Percentiles rank a stretch among this genome's conserved stretches.
Evolutionary conservation across 2,329 filamentous ascomycete species (phyloP).

Genomic region (Mycosphaerella sp.): DNA sequence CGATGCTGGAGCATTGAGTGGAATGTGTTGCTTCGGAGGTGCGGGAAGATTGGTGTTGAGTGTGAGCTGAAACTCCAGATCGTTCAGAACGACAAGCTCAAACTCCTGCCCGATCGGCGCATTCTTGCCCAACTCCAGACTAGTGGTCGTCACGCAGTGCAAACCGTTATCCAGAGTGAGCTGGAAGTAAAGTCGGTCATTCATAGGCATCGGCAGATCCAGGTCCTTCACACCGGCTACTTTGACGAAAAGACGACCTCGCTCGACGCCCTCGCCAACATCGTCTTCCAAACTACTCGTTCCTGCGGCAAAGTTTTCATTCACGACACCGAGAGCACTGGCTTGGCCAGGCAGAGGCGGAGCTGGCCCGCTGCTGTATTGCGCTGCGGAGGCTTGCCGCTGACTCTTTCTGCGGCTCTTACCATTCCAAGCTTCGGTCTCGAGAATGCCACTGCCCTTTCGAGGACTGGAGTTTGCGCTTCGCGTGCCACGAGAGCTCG

Average conservation of each 20-base stretch:
- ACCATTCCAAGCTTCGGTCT: constrained; percentile 93
- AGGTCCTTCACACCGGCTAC: constrained; percentile 97
- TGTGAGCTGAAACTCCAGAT: constrained; percentile 97
- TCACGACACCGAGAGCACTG: constrained; percentile 59
- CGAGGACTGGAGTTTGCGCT: constrained; percentile 60
- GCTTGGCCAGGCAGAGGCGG: constrained; percentile 84
- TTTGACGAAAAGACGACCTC: constrained; percentile 92
- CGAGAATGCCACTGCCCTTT: constrained; percentile 80
- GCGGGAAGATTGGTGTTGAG: constrained; percentile 85
- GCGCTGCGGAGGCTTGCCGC: constrained; percentile 47
- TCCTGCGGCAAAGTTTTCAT: constrained; percentile 59
- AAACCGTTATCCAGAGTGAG: constrained; percentile 97
- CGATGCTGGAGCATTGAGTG: constrained; percentile 41
- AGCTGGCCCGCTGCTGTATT: constrained; percentile 51
- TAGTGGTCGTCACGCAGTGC: constrained; percentile 94
- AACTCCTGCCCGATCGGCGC: constrained; percentile 98
- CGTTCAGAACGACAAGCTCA: constrained; percentile 91
- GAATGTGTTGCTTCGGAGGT: constrained; percentile 36
- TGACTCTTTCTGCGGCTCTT: constrained; percentile 63
- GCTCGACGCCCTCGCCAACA: constrained; percentile 69
- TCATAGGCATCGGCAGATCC: constrained; percentile 81
- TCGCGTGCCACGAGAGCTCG: constrained; percentile 46
- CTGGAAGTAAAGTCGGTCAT: constrained; percentile 88
- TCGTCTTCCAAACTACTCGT: constrained; percentile 45
- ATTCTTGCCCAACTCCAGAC: constrained; percentile 84